Base-by-base conservation (phyloP, 2,329 filamentous ascomycete genomes). In the Trichophaea hybrida region DNA sequence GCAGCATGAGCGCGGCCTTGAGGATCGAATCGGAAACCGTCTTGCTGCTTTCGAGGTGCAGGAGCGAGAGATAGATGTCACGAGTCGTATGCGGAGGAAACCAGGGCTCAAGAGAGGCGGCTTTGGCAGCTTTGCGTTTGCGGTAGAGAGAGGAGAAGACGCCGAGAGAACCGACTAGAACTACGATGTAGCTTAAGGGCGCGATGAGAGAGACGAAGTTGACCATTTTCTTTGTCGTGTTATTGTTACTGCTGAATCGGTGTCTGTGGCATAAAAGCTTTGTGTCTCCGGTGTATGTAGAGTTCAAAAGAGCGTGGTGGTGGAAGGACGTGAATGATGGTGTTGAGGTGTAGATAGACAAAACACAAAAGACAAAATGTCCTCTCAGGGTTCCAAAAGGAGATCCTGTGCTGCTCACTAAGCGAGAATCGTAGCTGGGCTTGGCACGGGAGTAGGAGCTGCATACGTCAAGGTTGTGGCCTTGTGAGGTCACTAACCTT, bases 111-210 rank as follows among this genome's bases (percentile, higher is more conserved):
- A 98, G 82, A 67, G 86, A 88, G 57, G 88, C 85, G 69, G 86
- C 85, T 75, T 88, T 82, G 66, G 77, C 86, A 67, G 86, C 84
- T 80, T 95, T 93, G 73, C 93, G 83, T 75, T 93, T 91, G 69
- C 91, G 84, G 74, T 97, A 97, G 64, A 97, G 82, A 59, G 82
- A 87, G 52, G 88, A 94, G 75, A 98, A 98, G 65, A 88, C 93
- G 71, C 86, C 84, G 67, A 98, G 81, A 38, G 89, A 91, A 69
- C 89, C 88, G 69, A 87, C 79, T 58, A 98, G 83, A 61, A 97
- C 86, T 67, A 82, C 78, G 61, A 98, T 79, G 74, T 98, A 98
- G 74, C 88, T 84, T 70, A 96, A 80, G 61, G 93, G 91, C 69
- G 65, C 65, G 51, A 68, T 48, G 61, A 69, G 56, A 55, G 65